These are phyloP conservation scores for Panicum virgatum DNA, from an alignment of 202 grass and related monocot species.

Conservation along the genomic window DNA sequence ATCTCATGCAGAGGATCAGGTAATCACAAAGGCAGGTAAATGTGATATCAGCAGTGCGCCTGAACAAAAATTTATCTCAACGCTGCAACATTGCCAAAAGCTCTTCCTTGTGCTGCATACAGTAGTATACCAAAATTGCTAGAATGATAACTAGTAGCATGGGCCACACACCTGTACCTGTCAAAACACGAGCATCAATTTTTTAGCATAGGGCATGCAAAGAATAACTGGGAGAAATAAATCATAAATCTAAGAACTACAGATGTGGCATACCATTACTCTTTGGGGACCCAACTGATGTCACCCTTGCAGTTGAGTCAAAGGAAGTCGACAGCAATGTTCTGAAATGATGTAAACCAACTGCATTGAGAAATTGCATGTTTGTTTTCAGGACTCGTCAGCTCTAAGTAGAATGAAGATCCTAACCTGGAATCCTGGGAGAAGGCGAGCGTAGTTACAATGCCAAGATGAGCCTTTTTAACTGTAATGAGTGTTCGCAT, in stretches of 20 bases:
- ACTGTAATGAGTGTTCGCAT: slow-evolving; percentile 63
- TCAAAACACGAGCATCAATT: slow-evolving; percentile 38
- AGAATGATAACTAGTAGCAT: slow-evolving; percentile 65
- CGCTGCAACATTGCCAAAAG: slow-evolving; percentile 36
- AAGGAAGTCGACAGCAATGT: slow-evolving; percentile 81
- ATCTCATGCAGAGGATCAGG: slow-evolving; percentile 22
- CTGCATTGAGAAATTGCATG: slow-evolving; percentile 20
- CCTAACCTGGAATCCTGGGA: slow-evolving; percentile 78
- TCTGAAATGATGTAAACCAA: slow-evolving; percentile 48
- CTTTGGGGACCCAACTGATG: slow-evolving; percentile 51
- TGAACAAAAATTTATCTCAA: slow-evolving; percentile 31
- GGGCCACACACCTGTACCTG: slow-evolving; percentile 59
- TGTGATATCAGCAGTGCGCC: slow-evolving; percentile 11
- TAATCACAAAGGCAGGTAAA: slow-evolving; percentile 1
- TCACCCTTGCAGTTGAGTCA: slow-evolving; percentile 84
- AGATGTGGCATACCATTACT: slow-evolving; percentile 44
- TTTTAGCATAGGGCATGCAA: slow-evolving; percentile 22
- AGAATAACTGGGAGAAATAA: slow-evolving; percentile 31
- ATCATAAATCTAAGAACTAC: slow-evolving; percentile 15
- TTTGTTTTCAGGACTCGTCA: neutral
- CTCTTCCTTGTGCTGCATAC: slow-evolving; percentile 49
- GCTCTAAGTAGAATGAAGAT: slow-evolving; percentile 28
- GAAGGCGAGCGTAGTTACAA: slow-evolving; percentile 72
- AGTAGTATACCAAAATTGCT: slow-evolving; percentile 77
- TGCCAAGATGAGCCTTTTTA: slow-evolving; percentile 92